Conservation (phyloP, 1,284 basidiomycete genomes). For the Ustilago sp. region DNA sequence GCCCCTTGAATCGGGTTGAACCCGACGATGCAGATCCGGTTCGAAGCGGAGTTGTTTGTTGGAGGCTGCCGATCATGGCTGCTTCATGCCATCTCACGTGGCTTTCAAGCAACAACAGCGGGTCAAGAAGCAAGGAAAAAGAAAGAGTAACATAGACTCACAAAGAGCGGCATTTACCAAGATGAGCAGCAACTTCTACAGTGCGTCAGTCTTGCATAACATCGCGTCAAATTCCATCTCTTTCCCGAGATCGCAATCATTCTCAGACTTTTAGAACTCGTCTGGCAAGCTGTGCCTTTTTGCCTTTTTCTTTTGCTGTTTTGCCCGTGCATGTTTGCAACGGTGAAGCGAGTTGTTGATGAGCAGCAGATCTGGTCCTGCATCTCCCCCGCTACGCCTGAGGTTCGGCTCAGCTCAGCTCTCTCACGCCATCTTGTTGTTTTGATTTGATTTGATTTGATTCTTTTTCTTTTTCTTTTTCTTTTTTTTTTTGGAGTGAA, state of each 20-base stretch:
- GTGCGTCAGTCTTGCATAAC: conserved; percentile 19
- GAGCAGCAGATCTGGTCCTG: conserved; percentile 9
- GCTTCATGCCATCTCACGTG: background rate
- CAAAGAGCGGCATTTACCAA: background rate
- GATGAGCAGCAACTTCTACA: conserved; percentile 33
- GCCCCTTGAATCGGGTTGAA: conserved; percentile 1
- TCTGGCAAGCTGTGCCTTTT: background rate
- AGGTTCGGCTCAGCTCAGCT: too few species aligned
- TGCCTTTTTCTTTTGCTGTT: background rate
- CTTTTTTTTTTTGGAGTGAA: background rate
- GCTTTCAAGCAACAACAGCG: conserved; percentile 3
- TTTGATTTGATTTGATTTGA: background rate
- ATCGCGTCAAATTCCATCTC: conserved; percentile 11
- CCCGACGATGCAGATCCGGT: background rate
- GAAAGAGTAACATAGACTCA: background rate
- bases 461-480: background rate
- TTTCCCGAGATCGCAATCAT: conserved; percentile 1
- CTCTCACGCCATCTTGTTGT: background rate
- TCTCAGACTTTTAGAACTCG: conserved; percentile 2
- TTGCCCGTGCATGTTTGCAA: background rate
- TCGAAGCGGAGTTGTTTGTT: background rate
- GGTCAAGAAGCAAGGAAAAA: conserved; percentile 7
- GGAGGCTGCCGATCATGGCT: conserved; percentile 1
- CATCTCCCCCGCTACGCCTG: background rate
- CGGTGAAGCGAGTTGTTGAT: background rate